Base-by-base conservation (phyloP, 2,329 filamentous ascomycete genomes). In the Akanthomyces uredinophilus region DNA sequence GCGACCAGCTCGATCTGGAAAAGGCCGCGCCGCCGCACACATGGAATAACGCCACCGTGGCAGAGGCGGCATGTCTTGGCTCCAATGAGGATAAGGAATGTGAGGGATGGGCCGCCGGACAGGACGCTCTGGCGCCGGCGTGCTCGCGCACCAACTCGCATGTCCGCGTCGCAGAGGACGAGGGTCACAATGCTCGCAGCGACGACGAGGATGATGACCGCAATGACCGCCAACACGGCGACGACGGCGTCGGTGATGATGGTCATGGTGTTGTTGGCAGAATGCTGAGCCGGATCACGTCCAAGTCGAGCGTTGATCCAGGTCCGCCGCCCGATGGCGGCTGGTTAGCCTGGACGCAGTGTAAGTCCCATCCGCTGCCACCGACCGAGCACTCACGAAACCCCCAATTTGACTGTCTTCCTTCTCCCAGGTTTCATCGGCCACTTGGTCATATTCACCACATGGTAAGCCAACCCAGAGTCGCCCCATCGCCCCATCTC, bases 321-420 rank as follows among this genome's bases (percentile, higher is more conserved):
- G 77, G 78, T 0, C 80, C 81, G 22, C 80, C 82, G 1, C 82
- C 82, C 0, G 80, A 84, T 32, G 81, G 81, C 3, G 82, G 82
- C 0, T 66, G 70, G 56, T 66, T 70, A 24, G 81, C 81, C 0
- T 84, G 82, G 81, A 64, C 74, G 3, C 73, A 73, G 11, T 77
- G 78, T 79, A 66, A 68, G 75, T 70, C 2, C 27, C 16, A 8
- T 4, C 4, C 11, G n/a, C 41, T 35, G 3, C 18, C n/a, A n/a
- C n/a, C n/a, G n/a, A 20, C 41, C 29, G 4, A 18, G n/a, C 49
- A 16, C 24, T n/a, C 8, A 43, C 16, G 16, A n/a, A 22, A 37
- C 6, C 4, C 6, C 18, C 18, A 18, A n/a, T 13, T 24, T 32
- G 32, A 39, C 20, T 43, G 8, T 20, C 10, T n/a, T 50, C 32